phyloP scores from a whole-genome alignment of 345 rosid genomes.

The Acer yangbiense region DNA sequence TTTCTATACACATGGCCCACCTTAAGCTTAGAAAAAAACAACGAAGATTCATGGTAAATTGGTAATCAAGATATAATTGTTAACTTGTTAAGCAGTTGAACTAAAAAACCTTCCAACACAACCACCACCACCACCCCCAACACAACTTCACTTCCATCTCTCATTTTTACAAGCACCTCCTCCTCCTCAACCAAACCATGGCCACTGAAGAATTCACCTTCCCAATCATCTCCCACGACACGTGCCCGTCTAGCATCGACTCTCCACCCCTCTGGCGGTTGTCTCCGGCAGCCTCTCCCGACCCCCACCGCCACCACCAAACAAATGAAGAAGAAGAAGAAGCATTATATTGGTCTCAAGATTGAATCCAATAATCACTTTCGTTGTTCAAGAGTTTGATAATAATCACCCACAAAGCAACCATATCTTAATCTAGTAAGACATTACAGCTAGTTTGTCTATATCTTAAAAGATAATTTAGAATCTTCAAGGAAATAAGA shows the following conservation, averaged over 20 bases:
- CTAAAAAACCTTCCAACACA: slow-evolving; percentile 32
- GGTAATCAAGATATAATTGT: neutral
- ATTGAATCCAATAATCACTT: too few relatives aligned
- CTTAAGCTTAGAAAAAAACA: neutral
- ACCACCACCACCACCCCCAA: slow-evolving; percentile 34
- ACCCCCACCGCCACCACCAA: slow-evolving; percentile 14
- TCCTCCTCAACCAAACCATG: slow-evolving; percentile 22
- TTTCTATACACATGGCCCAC: slow-evolving; percentile 7
- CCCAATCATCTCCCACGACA: slow-evolving; percentile 42
- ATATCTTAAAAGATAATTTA: too few relatives aligned
- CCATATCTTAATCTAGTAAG: too few relatives aligned
- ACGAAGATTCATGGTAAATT: neutral
- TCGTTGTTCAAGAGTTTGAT: too few relatives aligned
- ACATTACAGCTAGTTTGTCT: too few relatives aligned
- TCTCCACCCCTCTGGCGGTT: slow-evolving; percentile 78
- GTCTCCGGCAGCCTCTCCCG: slow-evolving; percentile 40
- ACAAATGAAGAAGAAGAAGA: slow-evolving; percentile 9
- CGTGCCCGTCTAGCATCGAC: slow-evolving; percentile 34
- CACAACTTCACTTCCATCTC: neutral
- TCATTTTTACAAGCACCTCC: slow-evolving; percentile 1
- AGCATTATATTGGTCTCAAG: neutral
- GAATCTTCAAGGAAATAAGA: too few relatives aligned
- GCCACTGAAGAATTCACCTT: slow-evolving; percentile 70
- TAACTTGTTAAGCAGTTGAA: slow-evolving; percentile 58
- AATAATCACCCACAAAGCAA: too few relatives aligned